Percentiles rank a stretch among this genome's conserved stretches.
These are phyloP conservation scores for Linum usitatissimum DNA, from an alignment of 345 rosid species.

Conservation along the genomic window DNA sequence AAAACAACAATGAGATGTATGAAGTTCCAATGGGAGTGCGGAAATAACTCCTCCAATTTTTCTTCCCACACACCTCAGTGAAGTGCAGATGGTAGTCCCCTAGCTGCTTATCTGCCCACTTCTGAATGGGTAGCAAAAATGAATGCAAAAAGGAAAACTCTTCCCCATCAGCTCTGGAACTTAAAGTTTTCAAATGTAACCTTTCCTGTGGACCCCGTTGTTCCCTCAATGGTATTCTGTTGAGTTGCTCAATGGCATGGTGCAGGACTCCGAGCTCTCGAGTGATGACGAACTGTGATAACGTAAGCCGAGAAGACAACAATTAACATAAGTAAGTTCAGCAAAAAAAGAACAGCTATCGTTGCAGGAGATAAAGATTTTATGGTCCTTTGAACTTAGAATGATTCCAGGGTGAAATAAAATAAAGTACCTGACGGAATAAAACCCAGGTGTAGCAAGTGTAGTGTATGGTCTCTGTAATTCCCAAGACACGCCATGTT, in stretches of 20 bases:
- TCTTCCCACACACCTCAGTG: constrained; percentile 54
- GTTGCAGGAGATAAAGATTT: not conserved
- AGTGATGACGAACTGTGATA: constrained; percentile 69
- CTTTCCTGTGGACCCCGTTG: constrained; percentile 97
- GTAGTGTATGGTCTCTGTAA: constrained; percentile 88
- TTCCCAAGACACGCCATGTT: constrained; percentile 92
- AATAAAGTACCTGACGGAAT: constrained; percentile 74
- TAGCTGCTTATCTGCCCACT: constrained; percentile 82
- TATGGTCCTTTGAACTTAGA: not conserved
- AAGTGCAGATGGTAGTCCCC: constrained; percentile 88
- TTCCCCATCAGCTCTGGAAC: constrained; percentile 51
- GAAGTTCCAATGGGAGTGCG: not conserved
- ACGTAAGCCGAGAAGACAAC: constrained; percentile 16
- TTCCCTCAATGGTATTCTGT: constrained; percentile 75
- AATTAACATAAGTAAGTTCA: not conserved
- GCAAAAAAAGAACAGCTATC: not conserved
- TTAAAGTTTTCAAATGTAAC: constrained; percentile 73
- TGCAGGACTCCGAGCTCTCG: constrained; percentile 69
- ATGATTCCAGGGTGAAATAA: not conserved
- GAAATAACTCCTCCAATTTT: not conserved
- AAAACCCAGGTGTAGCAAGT: constrained; percentile 87
- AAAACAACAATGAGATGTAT: constrained; percentile 11
- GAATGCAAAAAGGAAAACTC: constrained; percentile 71
- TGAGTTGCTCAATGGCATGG: constrained; percentile 81
- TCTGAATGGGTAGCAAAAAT: constrained; percentile 72